phyloP scores from a whole-genome alignment of 164 flowering plant genomes.

The Litsea cubeba region DNA sequence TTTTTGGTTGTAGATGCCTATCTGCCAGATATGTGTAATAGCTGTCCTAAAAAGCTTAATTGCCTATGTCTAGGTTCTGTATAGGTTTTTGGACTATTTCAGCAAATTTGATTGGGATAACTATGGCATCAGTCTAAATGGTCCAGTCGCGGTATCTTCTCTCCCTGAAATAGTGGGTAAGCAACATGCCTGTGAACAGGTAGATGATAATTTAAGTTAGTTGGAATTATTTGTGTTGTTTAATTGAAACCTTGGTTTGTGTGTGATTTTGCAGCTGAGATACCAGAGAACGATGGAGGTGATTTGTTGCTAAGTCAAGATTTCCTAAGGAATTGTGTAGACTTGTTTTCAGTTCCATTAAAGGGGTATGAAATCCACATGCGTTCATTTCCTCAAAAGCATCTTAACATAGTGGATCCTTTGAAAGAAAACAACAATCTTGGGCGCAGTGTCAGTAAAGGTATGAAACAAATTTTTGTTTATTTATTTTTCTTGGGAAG shows the following conservation, averaged over 20 bases:
- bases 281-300: conserved; percentile 47
- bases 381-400: conserved; percentile 53
- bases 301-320: conserved; percentile 61
- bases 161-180: conserved; percentile 74
- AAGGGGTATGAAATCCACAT: conserved; percentile 38
- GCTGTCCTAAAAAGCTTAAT: not conserved
- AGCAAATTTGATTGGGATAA: conserved; percentile 93
- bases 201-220: not conserved
- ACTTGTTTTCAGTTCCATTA: conserved; percentile 54
- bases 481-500: conserved; percentile 2
- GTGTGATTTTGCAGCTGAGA: conserved; percentile 49
- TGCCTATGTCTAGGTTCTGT: conserved; percentile 52
- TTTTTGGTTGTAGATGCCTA: not conserved
- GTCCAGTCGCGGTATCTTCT: conserved; percentile 62
- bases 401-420: conserved; percentile 86
- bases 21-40: too few species aligned
- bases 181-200: conserved; percentile 13
- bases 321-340: conserved; percentile 52
- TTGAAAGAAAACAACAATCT: conserved; percentile 78
- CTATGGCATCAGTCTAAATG: conserved; percentile 72
- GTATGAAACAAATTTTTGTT: conserved; percentile 23
- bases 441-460: conserved; percentile 87
- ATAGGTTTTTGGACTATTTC: conserved; percentile 85
- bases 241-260: conserved; percentile 5
- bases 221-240: conserved; percentile 7